Evolutionary conservation across 1,139 yeast species (phyloP), one percentile per base, ranked within the genome.

Genomic region (Zygosaccharomyces sapae): DNA sequence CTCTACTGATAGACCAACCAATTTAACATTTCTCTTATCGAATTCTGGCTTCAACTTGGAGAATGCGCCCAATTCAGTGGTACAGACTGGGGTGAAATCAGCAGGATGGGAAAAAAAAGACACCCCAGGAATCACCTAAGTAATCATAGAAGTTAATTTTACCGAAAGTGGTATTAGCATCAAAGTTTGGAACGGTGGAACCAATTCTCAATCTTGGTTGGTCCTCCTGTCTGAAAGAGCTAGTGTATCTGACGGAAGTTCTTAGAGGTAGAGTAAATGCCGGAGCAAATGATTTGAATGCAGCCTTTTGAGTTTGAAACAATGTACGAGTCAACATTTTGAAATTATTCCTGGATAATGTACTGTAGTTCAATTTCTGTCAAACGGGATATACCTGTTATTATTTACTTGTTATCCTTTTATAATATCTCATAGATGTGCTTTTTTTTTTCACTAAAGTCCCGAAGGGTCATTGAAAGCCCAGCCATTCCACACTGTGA

Each of bases 71-170:
- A 88, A 77, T 73, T 88, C 96, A 46, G 96, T 88, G 58, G 96
- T 88, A 72, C 96, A 88, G 44, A 88, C 96, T 35, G 96, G 96
- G 13, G 96, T 88, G 75, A 86, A 87, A 69, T 88, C 96, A 42
- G 88, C 96, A 47, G 96, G 96, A 68, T 88, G 96, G 20, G 95
- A 86, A 70, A 88, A 88, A 62, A 88, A 74, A 38, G n/a, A 88
- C 81, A 45, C 81, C 81, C 96, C 96, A 88, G 41, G 80, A 75
- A 68, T 83, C 76, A 46, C 94, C 95, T 60, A 86, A 72, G 73
- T 74, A 88, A 52, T 86, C 81, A 71, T 88, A 92, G 79, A 88
- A 86, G 53, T 82, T 78, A 63, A 88, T 79, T 55, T 78, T 76
- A 48, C 96, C 96, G 52, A 75, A 73, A 50, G 95, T 82, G 46